Base-by-base conservation (phyloP, 1,284 basidiomycete genomes). In the Marasmius oreades region DNA sequence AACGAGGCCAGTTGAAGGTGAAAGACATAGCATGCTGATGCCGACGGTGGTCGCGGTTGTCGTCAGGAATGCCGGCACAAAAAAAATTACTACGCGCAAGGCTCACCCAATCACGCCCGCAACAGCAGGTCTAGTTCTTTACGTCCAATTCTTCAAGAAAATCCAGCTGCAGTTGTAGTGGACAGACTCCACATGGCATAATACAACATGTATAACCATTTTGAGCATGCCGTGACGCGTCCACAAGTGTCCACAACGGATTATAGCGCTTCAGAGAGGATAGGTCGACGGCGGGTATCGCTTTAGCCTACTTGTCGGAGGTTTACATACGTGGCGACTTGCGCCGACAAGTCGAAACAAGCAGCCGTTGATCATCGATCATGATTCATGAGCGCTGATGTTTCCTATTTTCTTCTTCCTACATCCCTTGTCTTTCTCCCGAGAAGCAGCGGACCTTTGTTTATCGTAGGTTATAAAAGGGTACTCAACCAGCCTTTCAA, bases 1-100 rank as follows among this genome's bases (percentile, higher is more conserved):
- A 99, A 63, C 90, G 85, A 48, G 93, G 93, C 97, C 97, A 99
- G 73, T 93, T 83, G 78, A 99, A 99, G 60, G 90, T 88, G 77
- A 99, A 99, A 64, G 94, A 96, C 95, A 98, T 98, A 65, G 56
- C 60, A 55, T 43, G 50, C 42, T 33, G 50, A 53, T 55, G 58
- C 55, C 43, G 34, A 50, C 24, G 5, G 47, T 33, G 26, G 24
- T 20, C 47, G 44, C 24, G n/a, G 47, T n/a, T 14, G 47, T 50
- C 26, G 47, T 50, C 24, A 50, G 14, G n/a, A 16, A 14, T 16
- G n/a, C 8, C 26, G 45, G 4, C 45, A 23, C 11, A 24, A 7
- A 12, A 28, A 4, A 10, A 31, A 10, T 10, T 10, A 10, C 28
- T n/a, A n/a, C n/a, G n/a, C n/a, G n/a, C n/a, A n/a, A n/a, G n/a